Evolutionary conservation across 345 rosid genomes (phyloP).

Genomic region (Syzygium jambos): DNA sequence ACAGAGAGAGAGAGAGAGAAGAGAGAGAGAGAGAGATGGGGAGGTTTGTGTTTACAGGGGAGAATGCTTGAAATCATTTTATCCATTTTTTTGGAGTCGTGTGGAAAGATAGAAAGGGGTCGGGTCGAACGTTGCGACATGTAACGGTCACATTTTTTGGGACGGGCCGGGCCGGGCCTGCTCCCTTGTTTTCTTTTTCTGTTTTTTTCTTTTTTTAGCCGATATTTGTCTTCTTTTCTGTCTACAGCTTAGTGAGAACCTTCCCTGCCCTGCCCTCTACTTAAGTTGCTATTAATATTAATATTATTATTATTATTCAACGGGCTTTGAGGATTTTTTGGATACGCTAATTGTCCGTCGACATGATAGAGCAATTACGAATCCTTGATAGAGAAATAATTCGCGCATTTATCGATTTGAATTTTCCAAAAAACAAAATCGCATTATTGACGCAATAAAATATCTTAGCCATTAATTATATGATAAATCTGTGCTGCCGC

Average conservation of each 20-base stretch:
- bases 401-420: neutral
- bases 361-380: too few species aligned
- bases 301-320: neutral
- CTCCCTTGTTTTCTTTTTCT: neutral
- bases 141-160: neutral
- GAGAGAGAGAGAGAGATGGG: neutral
- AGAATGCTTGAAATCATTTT: neutral
- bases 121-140: neutral
- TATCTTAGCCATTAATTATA: too few species aligned
- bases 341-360: fast-evolving
- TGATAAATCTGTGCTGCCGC: too few species aligned
- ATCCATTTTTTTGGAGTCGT: neutral
- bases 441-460: too few species aligned
- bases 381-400: neutral
- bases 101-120: neutral
- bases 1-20: neutral
- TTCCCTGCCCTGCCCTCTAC: neutral
- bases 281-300: neutral
- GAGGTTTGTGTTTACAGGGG: neutral
- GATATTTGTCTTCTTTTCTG: neutral
- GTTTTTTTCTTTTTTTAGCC: neutral
- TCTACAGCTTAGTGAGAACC: neutral
- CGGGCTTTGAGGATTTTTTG: neutral
- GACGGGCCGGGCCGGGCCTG: neutral
- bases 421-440: too few species aligned